Percentiles rank a stretch among this genome's conserved stretches.
Evolutionary conservation across 106 monocot species (phyloP).

Genomic region (Chionographis japonica): DNA sequence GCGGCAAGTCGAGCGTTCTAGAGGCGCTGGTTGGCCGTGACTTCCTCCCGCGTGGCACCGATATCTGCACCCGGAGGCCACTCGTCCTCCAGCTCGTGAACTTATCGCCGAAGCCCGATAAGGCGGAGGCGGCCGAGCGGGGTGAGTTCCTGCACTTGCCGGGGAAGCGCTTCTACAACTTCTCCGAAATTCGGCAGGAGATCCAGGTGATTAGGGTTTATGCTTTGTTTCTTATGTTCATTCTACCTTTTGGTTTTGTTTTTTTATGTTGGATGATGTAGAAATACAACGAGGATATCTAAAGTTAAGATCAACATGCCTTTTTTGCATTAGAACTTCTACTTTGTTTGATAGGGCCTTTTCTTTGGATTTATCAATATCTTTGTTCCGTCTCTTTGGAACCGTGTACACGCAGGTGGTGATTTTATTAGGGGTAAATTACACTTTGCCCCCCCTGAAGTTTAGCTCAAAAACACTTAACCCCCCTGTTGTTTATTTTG

Average conservation of each 20-base stretch:
- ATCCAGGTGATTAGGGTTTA: slow-evolving; percentile 41
- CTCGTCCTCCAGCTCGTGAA: slow-evolving; percentile 88
- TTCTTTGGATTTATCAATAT: too few species aligned
- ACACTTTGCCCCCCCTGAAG: too few species aligned
- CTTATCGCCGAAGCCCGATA: slow-evolving; percentile 4
- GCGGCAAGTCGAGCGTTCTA: slow-evolving; percentile 96
- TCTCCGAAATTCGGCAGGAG: slow-evolving; percentile 54
- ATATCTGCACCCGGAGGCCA: slow-evolving; percentile 83
- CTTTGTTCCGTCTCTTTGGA: too few species aligned
- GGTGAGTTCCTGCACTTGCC: slow-evolving; percentile 82
- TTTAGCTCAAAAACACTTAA: too few species aligned
- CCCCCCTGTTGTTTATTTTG: too few species aligned
- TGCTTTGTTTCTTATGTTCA: not conserved
- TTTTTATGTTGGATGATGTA: too few species aligned
- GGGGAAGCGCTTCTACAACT: slow-evolving; percentile 57
- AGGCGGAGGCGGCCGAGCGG: slow-evolving; percentile 42
- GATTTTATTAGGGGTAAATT: too few species aligned
- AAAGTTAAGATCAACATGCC: too few species aligned
- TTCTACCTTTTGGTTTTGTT: not conserved
- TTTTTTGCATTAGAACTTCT: too few species aligned
- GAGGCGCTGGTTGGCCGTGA: slow-evolving; percentile 93
- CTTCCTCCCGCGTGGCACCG: slow-evolving; percentile 78
- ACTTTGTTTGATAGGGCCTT: too few species aligned
- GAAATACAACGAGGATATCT: too few species aligned
- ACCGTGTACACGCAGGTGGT: too few species aligned